Conservation (phyloP, 352 stramenopile genomes). For the Thraustochytrium sp. region DNA sequence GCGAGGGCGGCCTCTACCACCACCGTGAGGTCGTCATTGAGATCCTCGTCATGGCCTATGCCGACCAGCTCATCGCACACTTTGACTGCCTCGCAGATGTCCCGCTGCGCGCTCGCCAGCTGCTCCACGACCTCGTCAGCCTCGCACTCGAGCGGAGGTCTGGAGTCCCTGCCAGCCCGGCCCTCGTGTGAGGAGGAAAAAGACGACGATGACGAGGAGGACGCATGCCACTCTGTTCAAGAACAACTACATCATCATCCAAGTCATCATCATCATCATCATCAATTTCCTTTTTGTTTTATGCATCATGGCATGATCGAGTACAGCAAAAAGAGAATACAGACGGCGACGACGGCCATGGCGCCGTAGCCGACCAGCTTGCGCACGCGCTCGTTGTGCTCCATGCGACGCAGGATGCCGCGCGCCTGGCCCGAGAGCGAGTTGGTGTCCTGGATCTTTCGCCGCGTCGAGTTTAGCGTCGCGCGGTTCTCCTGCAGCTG, state of each 20-base stretch:
- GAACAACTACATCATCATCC: no score
- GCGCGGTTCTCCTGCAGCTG: conserved; percentile 27
- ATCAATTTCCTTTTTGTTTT: no score
- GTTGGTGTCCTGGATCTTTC: conserved; percentile 36
- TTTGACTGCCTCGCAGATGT: not conserved
- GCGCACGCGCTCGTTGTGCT: conserved; percentile 26
- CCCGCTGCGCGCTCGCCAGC: not conserved
- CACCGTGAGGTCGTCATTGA: not conserved
- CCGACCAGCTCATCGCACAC: not conserved
- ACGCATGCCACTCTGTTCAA: no score
- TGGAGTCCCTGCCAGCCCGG: no score
- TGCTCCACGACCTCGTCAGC: not conserved
- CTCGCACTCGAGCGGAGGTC: no score
- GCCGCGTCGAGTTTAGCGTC: not conserved
- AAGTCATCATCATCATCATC: no score
- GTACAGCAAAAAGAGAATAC: conserved; percentile 20
- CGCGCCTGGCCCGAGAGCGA: not conserved
- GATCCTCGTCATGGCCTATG: not conserved
- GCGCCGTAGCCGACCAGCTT: conserved; percentile 31
- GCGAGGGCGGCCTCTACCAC: not conserved
- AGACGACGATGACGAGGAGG: no score
- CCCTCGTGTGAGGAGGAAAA: no score
- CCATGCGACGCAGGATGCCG: not conserved
- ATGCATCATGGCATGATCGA: not conserved
- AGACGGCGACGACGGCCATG: conserved; percentile 8